Evolutionary conservation across 495 filamentous ascomycete genomes (phyloP), one percentile per base, ranked within the genome.

Genomic region (Hypomontagnella submonticulosa): DNA sequence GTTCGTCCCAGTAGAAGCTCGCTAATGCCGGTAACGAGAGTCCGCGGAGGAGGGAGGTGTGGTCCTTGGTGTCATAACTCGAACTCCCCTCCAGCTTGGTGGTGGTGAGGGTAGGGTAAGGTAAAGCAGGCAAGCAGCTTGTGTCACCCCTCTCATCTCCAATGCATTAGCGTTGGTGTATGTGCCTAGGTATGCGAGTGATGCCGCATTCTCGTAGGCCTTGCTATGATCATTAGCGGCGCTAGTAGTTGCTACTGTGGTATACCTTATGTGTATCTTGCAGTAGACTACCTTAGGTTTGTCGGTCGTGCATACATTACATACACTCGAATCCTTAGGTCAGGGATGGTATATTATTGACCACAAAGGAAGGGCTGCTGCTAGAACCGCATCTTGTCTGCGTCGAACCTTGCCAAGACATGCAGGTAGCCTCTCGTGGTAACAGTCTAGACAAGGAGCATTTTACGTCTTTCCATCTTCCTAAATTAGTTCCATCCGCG

Each of bases 41-140:
- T 44, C 60, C 61, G 56, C 43, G 56, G 33, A 20, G 16, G 65
- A 68, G 37, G 36, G 20, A 18, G 16, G 36, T 54, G 15, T 20
- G 53, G 63, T 27, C 19, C 37, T n/a, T 19, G 51, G 55, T 55
- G 23, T 41, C 50, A 68, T 67, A 53, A 23, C 54, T 42, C 54
- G 43, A 63, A 58, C 23, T 27, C 46, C 47, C 38, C 37, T 58
- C 33, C 7, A 40, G n/a, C 48, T 11, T 56, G 49, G 41, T 59
- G 58, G 41, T 59, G 58, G 53, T 62, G 54, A 67, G 66, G 66
- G 66, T 64, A 69, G 61, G 66, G 60, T 69, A 64, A 69, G 66
- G 37, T 63, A 63, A 16, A 53, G 23, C 23, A 27, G 23, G 23
- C 6, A 27, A 27, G 23, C 23, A 27, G 23, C 23, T 34, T 57